These are phyloP conservation scores for Zoysia pacifica DNA, from an alignment of 176 grass and related monocot species.

Conservation along the genomic window DNA sequence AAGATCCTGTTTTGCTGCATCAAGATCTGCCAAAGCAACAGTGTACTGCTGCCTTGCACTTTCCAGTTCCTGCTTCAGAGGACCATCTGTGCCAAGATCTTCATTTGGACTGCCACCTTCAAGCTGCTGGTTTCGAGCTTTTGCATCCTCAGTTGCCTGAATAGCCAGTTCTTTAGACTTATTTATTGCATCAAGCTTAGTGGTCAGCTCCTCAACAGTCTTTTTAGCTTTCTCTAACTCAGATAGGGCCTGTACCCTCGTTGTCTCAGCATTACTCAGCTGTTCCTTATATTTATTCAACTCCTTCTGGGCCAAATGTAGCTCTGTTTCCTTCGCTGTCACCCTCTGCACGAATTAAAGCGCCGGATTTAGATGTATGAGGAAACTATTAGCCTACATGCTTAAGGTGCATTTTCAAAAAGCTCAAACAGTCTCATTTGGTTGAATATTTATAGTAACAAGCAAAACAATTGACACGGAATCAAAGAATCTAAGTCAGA, in stretches of 20 bases:
- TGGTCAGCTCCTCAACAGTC: conserved; percentile 71
- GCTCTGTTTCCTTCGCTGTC: conserved; percentile 83
- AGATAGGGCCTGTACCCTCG: conserved; percentile 70
- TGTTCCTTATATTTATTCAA: conserved; percentile 96
- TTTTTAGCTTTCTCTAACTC: conserved; percentile 89
- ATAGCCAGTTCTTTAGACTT: conserved; percentile 83
- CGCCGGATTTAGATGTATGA: conserved; percentile 8
- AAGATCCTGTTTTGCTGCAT: conserved; percentile 87
- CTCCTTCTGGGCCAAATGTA: conserved; percentile 87
- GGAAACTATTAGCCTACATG: conserved; percentile 15
- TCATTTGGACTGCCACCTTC: conserved; percentile 57
- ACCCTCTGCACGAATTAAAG: conserved; percentile 51
- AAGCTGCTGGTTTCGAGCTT: conserved; percentile 67
- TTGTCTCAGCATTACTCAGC: conserved; percentile 74
- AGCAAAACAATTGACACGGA: neutral
- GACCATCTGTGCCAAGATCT: conserved; percentile 57
- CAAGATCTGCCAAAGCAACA: conserved; percentile 79
- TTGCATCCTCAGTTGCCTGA: conserved; percentile 76
- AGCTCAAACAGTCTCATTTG: neutral
- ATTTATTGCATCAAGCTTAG: conserved; percentile 68
- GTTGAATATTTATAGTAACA: neutral
- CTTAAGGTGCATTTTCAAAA: conserved; percentile 15
- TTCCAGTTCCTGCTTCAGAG: conserved; percentile 78
- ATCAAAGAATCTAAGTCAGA: neutral
- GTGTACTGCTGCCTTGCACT: conserved; percentile 73